Evolutionary conservation across 192 early-diverging fungal genomes (phyloP).

Genomic region (Obelidium mucronatum): DNA sequence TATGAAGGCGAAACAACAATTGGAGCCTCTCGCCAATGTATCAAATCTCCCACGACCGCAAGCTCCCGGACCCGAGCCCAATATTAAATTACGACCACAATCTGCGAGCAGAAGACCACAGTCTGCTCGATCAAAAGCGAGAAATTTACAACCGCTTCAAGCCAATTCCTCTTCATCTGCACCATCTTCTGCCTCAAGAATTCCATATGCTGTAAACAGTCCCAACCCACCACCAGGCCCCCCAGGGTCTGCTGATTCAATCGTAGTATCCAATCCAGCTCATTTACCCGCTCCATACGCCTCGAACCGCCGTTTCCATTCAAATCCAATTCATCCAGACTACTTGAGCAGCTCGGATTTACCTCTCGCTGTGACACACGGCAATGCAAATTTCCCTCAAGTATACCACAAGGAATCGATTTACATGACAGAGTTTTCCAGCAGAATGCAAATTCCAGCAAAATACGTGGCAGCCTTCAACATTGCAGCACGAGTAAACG

Average conservation of each 20-base stretch:
- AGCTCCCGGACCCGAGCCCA: neutral
- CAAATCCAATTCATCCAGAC: constrained; percentile 31
- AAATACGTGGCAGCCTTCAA: constrained; percentile 35
- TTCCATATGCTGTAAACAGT: constrained; percentile 14
- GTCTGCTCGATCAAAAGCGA: neutral
- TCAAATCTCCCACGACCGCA: neutral
- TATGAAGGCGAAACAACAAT: neutral
- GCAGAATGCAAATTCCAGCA: constrained; percentile 25
- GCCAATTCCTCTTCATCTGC: neutral
- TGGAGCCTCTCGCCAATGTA: neutral
- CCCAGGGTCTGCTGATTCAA: neutral
- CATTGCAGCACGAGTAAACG: constrained; percentile 29
- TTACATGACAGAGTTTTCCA: constrained; percentile 31
- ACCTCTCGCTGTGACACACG: neutral
- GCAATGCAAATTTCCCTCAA: constrained; percentile 11
- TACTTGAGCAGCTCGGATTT: constrained; percentile 21
- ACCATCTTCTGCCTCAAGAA: neutral
- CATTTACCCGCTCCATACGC: constrained; percentile 21
- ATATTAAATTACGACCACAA: neutral
- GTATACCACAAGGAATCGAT: constrained; percentile 24
- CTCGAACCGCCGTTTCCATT: constrained; percentile 27
- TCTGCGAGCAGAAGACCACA: neutral
- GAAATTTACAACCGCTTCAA: constrained; percentile 4
- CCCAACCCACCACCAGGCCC: constrained; percentile 33
- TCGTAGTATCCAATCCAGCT: constrained; percentile 23